Conservation (phyloP, 129 eudicot genomes). For the Artemisia annua region DNA sequence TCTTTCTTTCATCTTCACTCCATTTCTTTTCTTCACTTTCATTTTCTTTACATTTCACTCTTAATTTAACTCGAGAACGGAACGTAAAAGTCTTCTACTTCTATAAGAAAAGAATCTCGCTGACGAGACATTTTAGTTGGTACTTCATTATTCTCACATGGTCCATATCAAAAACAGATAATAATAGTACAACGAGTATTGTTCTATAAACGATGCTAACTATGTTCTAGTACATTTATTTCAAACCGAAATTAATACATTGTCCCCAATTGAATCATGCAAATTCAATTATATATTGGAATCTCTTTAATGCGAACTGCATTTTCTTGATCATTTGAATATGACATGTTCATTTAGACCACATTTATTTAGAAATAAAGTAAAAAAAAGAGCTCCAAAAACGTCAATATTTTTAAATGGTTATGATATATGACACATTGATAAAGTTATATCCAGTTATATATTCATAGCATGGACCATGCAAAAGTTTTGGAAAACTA, state of each 20-base stretch:
- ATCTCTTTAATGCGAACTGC: slow-evolving; percentile 15
- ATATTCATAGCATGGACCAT: not conserved
- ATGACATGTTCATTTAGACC: not conserved
- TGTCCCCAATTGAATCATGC: slow-evolving; percentile 15
- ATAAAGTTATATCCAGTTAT: not conserved
- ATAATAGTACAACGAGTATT: slow-evolving; percentile 5
- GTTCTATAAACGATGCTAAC: too few species aligned
- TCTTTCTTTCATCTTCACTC: too few species aligned
- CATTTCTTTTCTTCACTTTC: too few species aligned
- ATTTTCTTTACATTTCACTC: too few species aligned
- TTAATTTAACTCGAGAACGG: too few species aligned
- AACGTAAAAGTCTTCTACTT: too few species aligned
- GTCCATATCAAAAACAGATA: not conserved
- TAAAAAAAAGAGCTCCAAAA: not conserved
- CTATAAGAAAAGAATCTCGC: not conserved
- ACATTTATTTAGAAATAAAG: not conserved
- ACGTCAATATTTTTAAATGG: not conserved
- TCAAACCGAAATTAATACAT: slow-evolving; percentile 22
- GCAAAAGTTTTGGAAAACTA: not conserved
- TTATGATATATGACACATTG: not conserved
- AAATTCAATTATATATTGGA: slow-evolving; percentile 11
- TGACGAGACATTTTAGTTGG: slow-evolving; percentile 1
- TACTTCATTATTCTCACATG: slow-evolving; percentile 23
- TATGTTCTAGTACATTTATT: not conserved
- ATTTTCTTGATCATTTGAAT: slow-evolving; percentile 9